Conservation (phyloP, 768 basidiomycete genomes). For the Termitomyces sp. region DNA sequence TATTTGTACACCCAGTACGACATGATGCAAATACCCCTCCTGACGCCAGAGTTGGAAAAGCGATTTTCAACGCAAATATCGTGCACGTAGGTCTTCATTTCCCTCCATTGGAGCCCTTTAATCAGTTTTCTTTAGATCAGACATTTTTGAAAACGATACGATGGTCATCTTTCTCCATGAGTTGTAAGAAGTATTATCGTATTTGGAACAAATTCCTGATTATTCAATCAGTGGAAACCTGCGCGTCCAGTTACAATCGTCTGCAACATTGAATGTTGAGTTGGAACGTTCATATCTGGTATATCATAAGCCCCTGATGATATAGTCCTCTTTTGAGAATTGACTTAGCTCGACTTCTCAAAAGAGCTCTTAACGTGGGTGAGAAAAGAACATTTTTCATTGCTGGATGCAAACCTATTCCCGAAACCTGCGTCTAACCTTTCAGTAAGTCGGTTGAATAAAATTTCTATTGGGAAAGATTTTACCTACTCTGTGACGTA, state of each 20-base stretch:
- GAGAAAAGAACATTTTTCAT: slow-evolving; percentile 53
- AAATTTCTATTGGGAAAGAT: too few relatives aligned
- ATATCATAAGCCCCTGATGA: slow-evolving; percentile 10
- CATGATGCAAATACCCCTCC: slow-evolving; percentile 80
- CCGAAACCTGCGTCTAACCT: slow-evolving; percentile 46
- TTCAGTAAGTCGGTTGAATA: slow-evolving; percentile 22
- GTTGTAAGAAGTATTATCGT: slow-evolving; percentile 55
- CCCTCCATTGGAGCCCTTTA: background rate
- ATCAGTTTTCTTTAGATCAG: slow-evolving; percentile 40
- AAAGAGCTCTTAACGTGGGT: slow-evolving; percentile 79
- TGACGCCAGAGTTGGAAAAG: slow-evolving; percentile 58
- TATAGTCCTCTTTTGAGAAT: background rate
- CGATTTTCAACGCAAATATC: slow-evolving; percentile 80
- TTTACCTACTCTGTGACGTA: slow-evolving; percentile 12
- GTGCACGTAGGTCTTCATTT: slow-evolving; percentile 65
- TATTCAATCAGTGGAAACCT: slow-evolving; percentile 68
- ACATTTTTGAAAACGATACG: slow-evolving; percentile 73
- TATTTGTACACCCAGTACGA: slow-evolving; percentile 71
- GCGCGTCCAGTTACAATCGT: slow-evolving; percentile 75
- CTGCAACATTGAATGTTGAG: slow-evolving; percentile 64
- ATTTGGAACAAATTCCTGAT: background rate
- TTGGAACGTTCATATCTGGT: slow-evolving; percentile 86
- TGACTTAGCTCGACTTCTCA: slow-evolving; percentile 73
- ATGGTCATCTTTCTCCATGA: slow-evolving; percentile 90
- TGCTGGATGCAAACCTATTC: slow-evolving; percentile 86